Base-by-base conservation (phyloP, 2,329 filamentous ascomycete genomes). In the Cryphonectria japonica region DNA sequence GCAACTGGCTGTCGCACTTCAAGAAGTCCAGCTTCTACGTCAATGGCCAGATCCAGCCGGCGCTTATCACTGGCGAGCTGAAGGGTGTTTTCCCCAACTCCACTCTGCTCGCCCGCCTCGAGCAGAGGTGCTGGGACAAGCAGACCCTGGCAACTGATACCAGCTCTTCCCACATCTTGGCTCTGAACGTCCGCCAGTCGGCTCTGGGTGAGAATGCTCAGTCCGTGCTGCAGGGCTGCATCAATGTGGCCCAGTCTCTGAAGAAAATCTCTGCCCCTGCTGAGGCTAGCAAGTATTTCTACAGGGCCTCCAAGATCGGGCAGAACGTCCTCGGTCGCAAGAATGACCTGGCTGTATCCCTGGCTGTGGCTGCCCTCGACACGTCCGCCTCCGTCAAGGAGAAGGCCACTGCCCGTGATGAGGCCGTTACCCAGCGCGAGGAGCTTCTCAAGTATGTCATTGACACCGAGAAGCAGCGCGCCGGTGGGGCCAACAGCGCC, bases 361-460 rank as follows among this genome's bases (percentile, higher is more conserved):
- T 66, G 9, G 71, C 71, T 26, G 71, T 67, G 5, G 69, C 68
- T 57, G 70, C 71, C 34, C 43, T 73, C 26, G 71, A 71, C 41
- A 73, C 68, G 19, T 71, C 71, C 26, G 71, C 63, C 50, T 64
- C 54, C 14, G 60, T 67, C 52, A 69, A 73, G 71, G 32, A 73
- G 16, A 73, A 73, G 66, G 46, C 59, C 26, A 71, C 71, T 16
- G 63, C 60, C 39, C 69, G 71, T 32, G 46, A 69, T 19, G 73
- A 74, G 54, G 66, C 69, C 50, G 69, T 73, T 34, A 73, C 67
- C 29, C 71, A 74, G 67, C 73, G 73, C 26, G 73, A 74, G 69
- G 73, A 74, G 69, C 69, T 73, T 11, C 69, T 74, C 50, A 69
- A 71, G 71, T 74, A 71, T 59, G 68, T 74, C 39, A 69, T 74